phyloP scores from a whole-genome alignment of 2,329 filamentous ascomycete genomes.

The Alternaria triticimaculans region DNA sequence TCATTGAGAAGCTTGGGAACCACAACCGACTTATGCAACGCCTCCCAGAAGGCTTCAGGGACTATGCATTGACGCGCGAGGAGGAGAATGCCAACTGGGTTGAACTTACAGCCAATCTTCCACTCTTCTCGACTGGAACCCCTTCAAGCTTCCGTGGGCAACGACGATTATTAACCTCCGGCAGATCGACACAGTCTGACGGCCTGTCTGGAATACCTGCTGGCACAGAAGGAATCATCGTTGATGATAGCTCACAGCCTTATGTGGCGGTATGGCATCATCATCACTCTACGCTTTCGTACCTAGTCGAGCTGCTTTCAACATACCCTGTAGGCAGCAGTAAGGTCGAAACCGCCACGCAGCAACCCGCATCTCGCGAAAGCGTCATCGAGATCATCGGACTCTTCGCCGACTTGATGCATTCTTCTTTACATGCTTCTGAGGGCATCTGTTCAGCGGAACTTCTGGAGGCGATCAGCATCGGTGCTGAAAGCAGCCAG shows the following conservation, averaged over 20 bases:
- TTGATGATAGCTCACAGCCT: conserved; percentile 74
- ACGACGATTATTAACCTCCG: conserved; percentile 31
- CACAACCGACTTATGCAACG: conserved; percentile 79
- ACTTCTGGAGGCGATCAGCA: conserved; percentile 37
- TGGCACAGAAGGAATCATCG: conserved; percentile 73
- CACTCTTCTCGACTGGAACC: conserved; percentile 61
- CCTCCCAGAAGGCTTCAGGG: conserved; percentile 73
- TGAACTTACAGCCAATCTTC: conserved; percentile 67
- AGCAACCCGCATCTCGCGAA: conserved; percentile 60
- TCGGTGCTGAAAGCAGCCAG: conserved; percentile 58
- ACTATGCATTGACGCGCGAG: conserved; percentile 80
- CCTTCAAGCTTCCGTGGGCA: conserved; percentile 27
- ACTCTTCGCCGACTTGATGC: conserved; percentile 74
- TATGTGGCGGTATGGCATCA: conserved; percentile 77
- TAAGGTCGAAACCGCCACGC: conserved; percentile 54
- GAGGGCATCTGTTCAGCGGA: conserved; percentile 36
- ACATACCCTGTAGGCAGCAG: conserved; percentile 67
- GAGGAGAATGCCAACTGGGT: conserved; percentile 86
- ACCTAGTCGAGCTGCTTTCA: conserved; percentile 78
- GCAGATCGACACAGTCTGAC: conserved; percentile 15
- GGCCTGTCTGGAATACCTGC: conserved; percentile 67
- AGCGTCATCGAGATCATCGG: conserved; percentile 76
- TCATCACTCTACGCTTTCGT: conserved; percentile 77
- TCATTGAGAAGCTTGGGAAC: conserved; percentile 70
- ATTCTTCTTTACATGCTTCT: conserved; percentile 43